These are phyloP conservation scores for Fusarium kyushuense DNA, from an alignment of 2,329 filamentous ascomycete genomes.

Conservation along the genomic window DNA sequence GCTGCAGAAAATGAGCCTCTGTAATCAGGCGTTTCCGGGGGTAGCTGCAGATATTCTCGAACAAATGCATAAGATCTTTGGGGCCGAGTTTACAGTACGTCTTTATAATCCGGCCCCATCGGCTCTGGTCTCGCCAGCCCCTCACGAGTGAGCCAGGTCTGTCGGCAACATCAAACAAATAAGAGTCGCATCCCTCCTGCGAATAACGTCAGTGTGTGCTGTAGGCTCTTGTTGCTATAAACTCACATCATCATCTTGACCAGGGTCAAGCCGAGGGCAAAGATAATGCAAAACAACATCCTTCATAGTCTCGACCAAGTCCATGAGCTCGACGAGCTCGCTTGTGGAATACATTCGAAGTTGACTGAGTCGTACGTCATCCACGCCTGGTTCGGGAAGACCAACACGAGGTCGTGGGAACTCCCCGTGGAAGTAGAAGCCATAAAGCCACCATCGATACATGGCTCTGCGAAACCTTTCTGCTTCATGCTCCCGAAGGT, in stretches of 20 bases:
- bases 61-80: conserved; percentile 61
- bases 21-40: conserved; percentile 59
- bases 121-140: conserved; percentile 54
- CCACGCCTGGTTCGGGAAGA: conserved; percentile 55
- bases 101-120: conserved; percentile 56
- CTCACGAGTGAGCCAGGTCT: conserved; percentile 50
- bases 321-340: conserved; percentile 60
- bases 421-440: conserved; percentile 64
- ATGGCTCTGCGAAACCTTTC: conserved; percentile 63
- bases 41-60: conserved; percentile 61
- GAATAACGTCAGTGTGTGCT: conserved; percentile 6
- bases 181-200: conserved; percentile 40
- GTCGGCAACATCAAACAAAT: conserved; percentile 43
- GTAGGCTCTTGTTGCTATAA: not conserved
- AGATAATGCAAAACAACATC: conserved; percentile 60
- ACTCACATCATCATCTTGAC: conserved; percentile 52
- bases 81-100: conserved; percentile 65
- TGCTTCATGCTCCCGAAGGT: conserved; percentile 58
- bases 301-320: conserved; percentile 60
- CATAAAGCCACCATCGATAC: conserved; percentile 67
- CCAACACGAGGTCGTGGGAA: conserved; percentile 54
- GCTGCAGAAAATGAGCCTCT: conserved; percentile 56
- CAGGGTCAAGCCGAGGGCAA: conserved; percentile 59
- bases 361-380: conserved; percentile 58
- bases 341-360: conserved; percentile 59